Conservation (phyloP, 805 yeast species). For the Kazachstania psychrophila region DNA sequence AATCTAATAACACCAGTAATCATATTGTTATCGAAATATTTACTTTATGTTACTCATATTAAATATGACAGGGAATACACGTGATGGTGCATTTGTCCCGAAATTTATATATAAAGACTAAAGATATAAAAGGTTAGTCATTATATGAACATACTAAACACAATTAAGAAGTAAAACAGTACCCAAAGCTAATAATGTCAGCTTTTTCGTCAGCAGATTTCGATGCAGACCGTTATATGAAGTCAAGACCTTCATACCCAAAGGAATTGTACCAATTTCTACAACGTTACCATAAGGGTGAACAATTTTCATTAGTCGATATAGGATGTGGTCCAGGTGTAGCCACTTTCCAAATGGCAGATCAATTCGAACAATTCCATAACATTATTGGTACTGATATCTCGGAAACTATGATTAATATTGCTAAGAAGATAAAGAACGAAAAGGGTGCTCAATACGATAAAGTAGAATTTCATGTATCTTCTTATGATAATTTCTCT, state of each 20-base stretch:
- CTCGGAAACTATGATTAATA: slow-evolving; percentile 45
- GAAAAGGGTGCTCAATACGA: slow-evolving; percentile 1
- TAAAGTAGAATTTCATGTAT: slow-evolving; percentile 21
- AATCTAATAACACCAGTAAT: no score
- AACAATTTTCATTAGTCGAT: slow-evolving; percentile 43
- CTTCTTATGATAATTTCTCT: slow-evolving; percentile 22
- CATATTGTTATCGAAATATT: no score
- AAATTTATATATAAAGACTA: no score
- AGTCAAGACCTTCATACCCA: slow-evolving; percentile 64
- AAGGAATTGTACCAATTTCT: slow-evolving; percentile 37
- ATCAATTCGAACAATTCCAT: slow-evolving; percentile 28
- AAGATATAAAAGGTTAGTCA: no score
- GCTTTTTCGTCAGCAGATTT: slow-evolving; percentile 49
- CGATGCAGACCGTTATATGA: slow-evolving; percentile 43
- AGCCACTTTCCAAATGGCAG: slow-evolving; percentile 43
- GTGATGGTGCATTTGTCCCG: no score
- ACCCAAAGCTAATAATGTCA: slow-evolving; percentile 39
- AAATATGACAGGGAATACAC: no score
- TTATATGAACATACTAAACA: no score
- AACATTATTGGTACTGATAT: slow-evolving; percentile 55
- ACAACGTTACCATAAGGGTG: slow-evolving; percentile 34
- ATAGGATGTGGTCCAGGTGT: slow-evolving; percentile 78
- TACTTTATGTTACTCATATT: no score
- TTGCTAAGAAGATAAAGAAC: slow-evolving; percentile 31
- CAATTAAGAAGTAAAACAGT: no score